Conservation (phyloP, 2,329 filamentous ascomycete genomes). For the Aspergillus pseudoterreus region DNA sequence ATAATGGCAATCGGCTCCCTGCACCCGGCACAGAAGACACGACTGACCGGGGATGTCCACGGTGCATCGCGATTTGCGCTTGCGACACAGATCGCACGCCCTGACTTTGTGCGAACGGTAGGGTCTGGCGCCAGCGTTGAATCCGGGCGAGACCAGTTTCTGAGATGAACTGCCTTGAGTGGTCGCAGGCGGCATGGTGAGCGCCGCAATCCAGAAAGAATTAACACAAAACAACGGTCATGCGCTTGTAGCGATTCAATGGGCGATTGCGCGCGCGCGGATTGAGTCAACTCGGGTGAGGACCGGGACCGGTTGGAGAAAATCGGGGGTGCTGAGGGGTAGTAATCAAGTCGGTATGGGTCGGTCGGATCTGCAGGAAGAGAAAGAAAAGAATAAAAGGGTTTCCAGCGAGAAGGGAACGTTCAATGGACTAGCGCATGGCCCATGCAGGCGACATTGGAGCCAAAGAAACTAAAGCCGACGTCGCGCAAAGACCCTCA, state of each 20-base stretch:
- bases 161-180: constrained; percentile 27
- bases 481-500: constrained; percentile 1
- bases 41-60: constrained; percentile 51
- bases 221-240: background rate
- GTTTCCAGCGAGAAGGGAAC: background rate
- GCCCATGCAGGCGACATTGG: constrained; percentile 6
- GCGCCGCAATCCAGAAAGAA: constrained; percentile 4
- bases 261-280: background rate
- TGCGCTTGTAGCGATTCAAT: background rate
- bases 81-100: constrained; percentile 58
- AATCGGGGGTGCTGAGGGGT: background rate
- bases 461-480: constrained; percentile 1
- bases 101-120: constrained; percentile 61
- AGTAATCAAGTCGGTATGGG: background rate
- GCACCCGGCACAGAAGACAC: constrained; percentile 57
- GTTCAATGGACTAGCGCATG: constrained; percentile 2
- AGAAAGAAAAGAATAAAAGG: background rate
- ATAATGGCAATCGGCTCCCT: constrained; percentile 56
- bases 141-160: constrained; percentile 32
- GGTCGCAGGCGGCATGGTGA: constrained; percentile 31
- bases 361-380: constrained; percentile 1
- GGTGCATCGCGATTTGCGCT: constrained; percentile 60
- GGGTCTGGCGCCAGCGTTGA: constrained; percentile 48
- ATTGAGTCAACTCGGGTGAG: background rate
- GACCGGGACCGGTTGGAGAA: background rate